Percentiles rank a stretch among this genome's conserved stretches.
These are phyloP conservation scores for Trichosporon faecale DNA, from an alignment of 1,284 basidiomycete species.

Conservation along the genomic window DNA sequence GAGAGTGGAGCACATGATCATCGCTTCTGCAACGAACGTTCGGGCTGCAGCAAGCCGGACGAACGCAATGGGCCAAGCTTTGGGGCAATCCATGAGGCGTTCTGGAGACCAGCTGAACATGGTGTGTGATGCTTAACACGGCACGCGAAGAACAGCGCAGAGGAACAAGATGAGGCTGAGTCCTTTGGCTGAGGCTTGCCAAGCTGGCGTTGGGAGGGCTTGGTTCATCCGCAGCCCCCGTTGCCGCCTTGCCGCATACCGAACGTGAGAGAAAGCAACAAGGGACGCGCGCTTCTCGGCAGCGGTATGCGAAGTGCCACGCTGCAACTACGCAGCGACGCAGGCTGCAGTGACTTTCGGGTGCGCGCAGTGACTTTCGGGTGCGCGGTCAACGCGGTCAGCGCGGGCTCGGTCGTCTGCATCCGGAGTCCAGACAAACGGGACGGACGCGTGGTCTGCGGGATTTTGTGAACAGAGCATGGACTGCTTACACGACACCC, in stretches of 20 bases:
- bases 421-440: background rate
- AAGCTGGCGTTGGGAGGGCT: background rate
- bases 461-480: background rate
- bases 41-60: background rate
- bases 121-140: background rate
- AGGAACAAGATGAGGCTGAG: background rate
- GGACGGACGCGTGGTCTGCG: background rate
- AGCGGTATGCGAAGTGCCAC: background rate
- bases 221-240: background rate
- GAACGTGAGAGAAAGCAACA: background rate
- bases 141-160: background rate
- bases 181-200: background rate
- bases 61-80: background rate
- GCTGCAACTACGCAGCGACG: too few relatives aligned
- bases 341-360: too few relatives aligned
- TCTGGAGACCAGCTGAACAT: background rate
- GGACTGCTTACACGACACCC: background rate
- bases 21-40: background rate
- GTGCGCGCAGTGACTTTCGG: too few relatives aligned
- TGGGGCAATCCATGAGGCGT: background rate
- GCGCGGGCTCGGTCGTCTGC: background rate
- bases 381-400: too few relatives aligned
- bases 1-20: background rate
- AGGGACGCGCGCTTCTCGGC: background rate
- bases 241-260: background rate